Conservation (phyloP, 768 basidiomycete species). For the Pleurotus cornucopiae region DNA sequence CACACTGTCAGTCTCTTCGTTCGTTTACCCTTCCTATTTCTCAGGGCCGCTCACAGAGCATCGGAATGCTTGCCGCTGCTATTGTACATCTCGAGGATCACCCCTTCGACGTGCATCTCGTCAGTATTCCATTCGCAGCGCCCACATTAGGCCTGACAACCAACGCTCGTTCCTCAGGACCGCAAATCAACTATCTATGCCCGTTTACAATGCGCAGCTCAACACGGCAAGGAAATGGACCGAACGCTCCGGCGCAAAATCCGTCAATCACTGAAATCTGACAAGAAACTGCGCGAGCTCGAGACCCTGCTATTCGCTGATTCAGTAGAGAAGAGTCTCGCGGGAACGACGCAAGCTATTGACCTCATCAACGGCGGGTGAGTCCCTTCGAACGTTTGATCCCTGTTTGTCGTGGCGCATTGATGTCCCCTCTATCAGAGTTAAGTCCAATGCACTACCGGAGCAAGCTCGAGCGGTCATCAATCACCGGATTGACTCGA, state of each 20-base stretch:
- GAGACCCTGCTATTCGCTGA: conserved; percentile 41
- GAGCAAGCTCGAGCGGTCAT: conserved; percentile 66
- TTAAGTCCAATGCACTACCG: conserved; percentile 78
- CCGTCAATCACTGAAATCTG: conserved; percentile 38
- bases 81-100: conserved; percentile 66
- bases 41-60: conserved; percentile 40
- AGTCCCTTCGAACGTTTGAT: not conserved
- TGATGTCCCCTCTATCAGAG: conserved; percentile 19
- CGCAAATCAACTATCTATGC: conserved; percentile 56
- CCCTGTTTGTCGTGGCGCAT: not conserved
- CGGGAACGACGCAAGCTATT: conserved; percentile 74
- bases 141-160: not conserved
- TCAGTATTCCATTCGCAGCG: conserved; percentile 18
- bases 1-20: conserved; percentile 56
- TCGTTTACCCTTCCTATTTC: not conserved
- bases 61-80: conserved; percentile 74
- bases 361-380: conserved; percentile 58
- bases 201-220: conserved; percentile 61
- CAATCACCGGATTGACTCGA: conserved; percentile 66
- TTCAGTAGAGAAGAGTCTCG: conserved; percentile 36
- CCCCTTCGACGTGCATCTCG: conserved; percentile 51
- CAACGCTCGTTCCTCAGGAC: conserved; percentile 26
- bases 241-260: conserved; percentile 42
- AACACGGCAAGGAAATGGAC: conserved; percentile 54
- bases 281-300: conserved; percentile 47